A percentile compares a stretch with the other conserved stretches of the same genome.
phyloP scores from a whole-genome alignment of 2,329 filamentous ascomycete species.

The Malbranchea zuffiana region DNA sequence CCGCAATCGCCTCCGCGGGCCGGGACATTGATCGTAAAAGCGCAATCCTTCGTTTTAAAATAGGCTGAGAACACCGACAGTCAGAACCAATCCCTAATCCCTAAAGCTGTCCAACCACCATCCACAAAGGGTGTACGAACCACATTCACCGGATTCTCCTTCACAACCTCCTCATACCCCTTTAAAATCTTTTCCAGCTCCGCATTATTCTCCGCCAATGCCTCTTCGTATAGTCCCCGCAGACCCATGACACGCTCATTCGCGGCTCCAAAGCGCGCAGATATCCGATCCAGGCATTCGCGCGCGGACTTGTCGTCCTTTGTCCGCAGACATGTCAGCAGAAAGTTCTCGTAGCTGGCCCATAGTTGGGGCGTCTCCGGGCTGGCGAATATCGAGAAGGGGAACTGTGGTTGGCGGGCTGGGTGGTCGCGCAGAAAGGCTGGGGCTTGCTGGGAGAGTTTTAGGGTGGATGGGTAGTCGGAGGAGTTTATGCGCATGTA shows the following conservation, averaged over 20 bases:
- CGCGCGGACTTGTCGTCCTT: conserved; percentile 71
- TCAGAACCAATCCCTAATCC: conserved; percentile 20
- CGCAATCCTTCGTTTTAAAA: conserved; percentile 74
- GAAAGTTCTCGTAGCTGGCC: conserved; percentile 74
- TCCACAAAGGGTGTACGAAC: conserved; percentile 34
- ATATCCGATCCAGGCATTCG: conserved; percentile 62
- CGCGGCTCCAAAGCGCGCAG: conserved; percentile 64
- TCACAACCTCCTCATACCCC: conserved; percentile 66
- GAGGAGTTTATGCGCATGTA: conserved; percentile 18
- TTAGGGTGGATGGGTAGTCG: conserved; percentile 38
- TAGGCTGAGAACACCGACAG: conserved; percentile 44
- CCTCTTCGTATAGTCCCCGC: conserved; percentile 73
- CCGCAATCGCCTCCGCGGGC: conserved; percentile 59
- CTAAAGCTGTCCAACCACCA: neutral
- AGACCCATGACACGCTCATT: conserved; percentile 84
- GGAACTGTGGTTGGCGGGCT: conserved; percentile 39
- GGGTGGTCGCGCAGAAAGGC: conserved; percentile 40
- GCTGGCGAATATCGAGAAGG: conserved; percentile 41
- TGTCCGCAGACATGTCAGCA: conserved; percentile 72
- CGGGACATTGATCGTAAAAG: conserved; percentile 65
- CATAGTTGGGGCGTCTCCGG: conserved; percentile 69
- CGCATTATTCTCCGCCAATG: conserved; percentile 55
- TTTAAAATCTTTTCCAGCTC: conserved; percentile 60
- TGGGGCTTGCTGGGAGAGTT: conserved; percentile 34
- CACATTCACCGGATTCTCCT: conserved; percentile 66